Base-by-base conservation (phyloP, 2,329 filamentous ascomycete genomes). In the Raffaelea ambrosiae region DNA sequence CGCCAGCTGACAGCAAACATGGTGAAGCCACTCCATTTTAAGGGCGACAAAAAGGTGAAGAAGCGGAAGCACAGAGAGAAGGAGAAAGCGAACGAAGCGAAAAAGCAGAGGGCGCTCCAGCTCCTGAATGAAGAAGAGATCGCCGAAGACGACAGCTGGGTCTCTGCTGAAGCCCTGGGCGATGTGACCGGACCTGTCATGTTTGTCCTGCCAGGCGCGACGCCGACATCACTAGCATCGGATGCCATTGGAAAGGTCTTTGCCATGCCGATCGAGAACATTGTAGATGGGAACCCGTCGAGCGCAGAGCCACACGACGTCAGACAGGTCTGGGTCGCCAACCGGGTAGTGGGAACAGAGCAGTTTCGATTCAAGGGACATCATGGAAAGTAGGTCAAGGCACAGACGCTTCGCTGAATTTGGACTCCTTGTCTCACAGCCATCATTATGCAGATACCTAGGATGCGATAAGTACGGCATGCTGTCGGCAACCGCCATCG, bases 301-400 rank as follows among this genome's bases (percentile, higher is more conserved):
- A 95, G 82, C 5, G 88, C 91, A 9, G 93, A 98, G 67, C 93
- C 93, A 44, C 90, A 96, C 65, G 90, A 97, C 63, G 90, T 97
- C 51, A 76, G 91, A 51, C 90, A 96, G 69, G 93, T 98, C 16
- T 98, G 91, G 87, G 80, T 97, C 54, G 88, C 87, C 51, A 95
- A 86, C 57, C 79, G 77, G 55, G 83, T 96, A 13, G 79, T 84
- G 1, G 91, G 91, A 3, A 91, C 86, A 1, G 87, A 94, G 54
- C 75, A 77, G 31, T 84, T 88, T 57, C 85, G 86, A 49, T 86
- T 98, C 65, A 96, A 95, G 67, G 88, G 88, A 0, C 86, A 91
- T 58, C 87, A 96, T 66, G 90, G 89, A 53, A 84, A 79, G 84
- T 90, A 61, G 51, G 72, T 65, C 7, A 11, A 3, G 35, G 36